Evolutionary conservation across 2,329 filamentous ascomycete species (phyloP), one percentile per base, ranked within the genome.

Genomic region (Calonectria pauciramosa): DNA sequence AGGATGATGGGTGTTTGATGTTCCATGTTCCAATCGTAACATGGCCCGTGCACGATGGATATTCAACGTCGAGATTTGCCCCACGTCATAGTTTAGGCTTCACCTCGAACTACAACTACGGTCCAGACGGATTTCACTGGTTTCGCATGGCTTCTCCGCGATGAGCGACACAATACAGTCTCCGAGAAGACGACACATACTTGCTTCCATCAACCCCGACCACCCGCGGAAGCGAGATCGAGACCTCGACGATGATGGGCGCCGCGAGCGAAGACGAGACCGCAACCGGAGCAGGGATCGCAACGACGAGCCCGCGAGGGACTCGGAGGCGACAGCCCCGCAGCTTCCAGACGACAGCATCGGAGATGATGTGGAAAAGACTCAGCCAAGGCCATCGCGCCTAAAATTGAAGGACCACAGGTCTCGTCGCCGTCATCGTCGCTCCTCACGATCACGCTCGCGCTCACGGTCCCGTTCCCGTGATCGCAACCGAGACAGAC

Each of bases 151-250:
- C 72, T 69, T 65, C 72, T 71, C 67, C 80, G 76, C 78, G 74
- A 87, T 86, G 85, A 82, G 80, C 71, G 81, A 81, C 73, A 72
- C 75, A 52, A 75, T 77, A 16, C 72, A 83, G 64, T 87, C 86
- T 32, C 84, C 86, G 36, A 84, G 82, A 76, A 82, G 88, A 80
- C 86, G 87, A n/a, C 87, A 87, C 56, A 88, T 90, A 26, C 83
- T 90, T 23, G 87, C 87, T 9, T 90, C 88, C 9, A 87, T 89
- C 78, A 89, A 89, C 75, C 86, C 83, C 8, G 82, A 71, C 32
- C 63, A 47, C 70, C 69, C 13, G 41, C 66, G 32, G 64, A 72
- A 65, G 34, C 65, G 59, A 74, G 71, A 47, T 44, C 66, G 68
- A 64, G 60, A 54, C n/a, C 32, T 51, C 16, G 41, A 70, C 23